Evolutionary conservation across 23 red algal species (phyloP), one percentile per base, ranked within the genome.

Genomic region (Cyanidioschyzon merolae): DNA sequence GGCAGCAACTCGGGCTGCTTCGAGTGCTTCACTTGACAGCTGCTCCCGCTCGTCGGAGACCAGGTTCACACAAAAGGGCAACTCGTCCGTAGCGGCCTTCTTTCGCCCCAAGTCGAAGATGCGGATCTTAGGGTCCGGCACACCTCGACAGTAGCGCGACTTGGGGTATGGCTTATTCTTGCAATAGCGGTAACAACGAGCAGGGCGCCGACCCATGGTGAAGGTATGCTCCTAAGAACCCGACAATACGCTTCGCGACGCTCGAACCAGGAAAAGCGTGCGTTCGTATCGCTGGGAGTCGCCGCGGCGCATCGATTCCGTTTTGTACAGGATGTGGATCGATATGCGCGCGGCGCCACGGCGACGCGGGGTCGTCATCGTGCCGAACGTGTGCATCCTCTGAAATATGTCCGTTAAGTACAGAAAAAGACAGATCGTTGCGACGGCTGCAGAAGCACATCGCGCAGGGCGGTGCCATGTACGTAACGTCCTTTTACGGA

Each of bases 121-220:
- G 30, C 92, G 84, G 74, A 96, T 96, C 83, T 96, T 96, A 0
- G 92, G 88, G 76, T 96, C 92, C 30, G 92, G 92, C 29, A 96
- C 92, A 88, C 92, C 92, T 31, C 92, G 87, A 84, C 92, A 96
- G 92, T 90, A 96, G 38, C 87, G 79, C 36, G 92, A 96, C 85
- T 96, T 96, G 34, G 92, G 92, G 57, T 96, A 96, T 76, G 92
- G 92, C 87, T 96, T 96, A 76, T 96, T 96, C 80, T 96, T 96
- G 82, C 88, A 90, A 75, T 96, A 96, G 80, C 92, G 85, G 51
- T 96, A 96, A 58, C 92, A 96, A 24, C 92, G 83, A 31, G 92
- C 92, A 38, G 92, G 92, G 2, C 83, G 37, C 1, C 74, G 37
- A 27, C 39, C 74, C 74, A 41, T 50, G 39, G 39, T 76, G 17